A percentile compares a stretch with the other conserved stretches of the same genome.
These are phyloP conservation scores for Anthracocystis walkeri DNA, from an alignment of 1,284 basidiomycete species.

Conservation along the genomic window DNA sequence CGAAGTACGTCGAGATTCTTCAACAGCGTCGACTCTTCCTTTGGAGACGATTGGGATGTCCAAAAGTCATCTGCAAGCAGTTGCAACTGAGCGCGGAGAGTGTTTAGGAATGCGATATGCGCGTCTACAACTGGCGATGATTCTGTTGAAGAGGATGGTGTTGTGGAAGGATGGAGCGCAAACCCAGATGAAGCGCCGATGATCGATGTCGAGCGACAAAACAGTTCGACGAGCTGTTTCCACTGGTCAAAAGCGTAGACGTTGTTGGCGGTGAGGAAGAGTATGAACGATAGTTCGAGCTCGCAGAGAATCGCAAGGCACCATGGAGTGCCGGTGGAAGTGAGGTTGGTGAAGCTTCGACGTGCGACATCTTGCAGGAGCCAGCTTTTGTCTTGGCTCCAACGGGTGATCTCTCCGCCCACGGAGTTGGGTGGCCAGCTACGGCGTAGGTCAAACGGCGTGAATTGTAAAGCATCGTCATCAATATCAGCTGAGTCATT, in stretches of 20 bases:
- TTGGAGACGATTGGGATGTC: constrained; percentile 14
- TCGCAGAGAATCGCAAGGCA: constrained; percentile 36
- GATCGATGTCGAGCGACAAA: constrained; percentile 41
- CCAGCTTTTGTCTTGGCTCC: constrained; percentile 67
- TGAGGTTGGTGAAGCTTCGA: constrained; percentile 21
- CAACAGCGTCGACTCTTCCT: constrained; percentile 19
- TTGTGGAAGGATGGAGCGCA: constrained; percentile 34
- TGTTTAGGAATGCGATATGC: constrained; percentile 33
- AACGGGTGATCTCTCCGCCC: constrained; percentile 56
- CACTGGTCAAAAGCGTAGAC: constrained; percentile 49
- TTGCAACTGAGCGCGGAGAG: constrained; percentile 16
- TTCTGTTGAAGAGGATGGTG: not conserved
- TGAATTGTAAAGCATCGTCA: constrained; percentile 42
- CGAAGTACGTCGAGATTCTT: constrained; percentile 29
- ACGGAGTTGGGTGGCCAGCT: constrained; percentile 61
- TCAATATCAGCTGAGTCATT: constrained; percentile 14
- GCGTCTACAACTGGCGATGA: not conserved
- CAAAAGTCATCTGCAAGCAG: constrained; percentile 32
- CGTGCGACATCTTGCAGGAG: constrained; percentile 50
- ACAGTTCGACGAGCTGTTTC: constrained; percentile 42
- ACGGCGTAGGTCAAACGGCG: constrained; percentile 52
- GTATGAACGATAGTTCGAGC: constrained; percentile 53
- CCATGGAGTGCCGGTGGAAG: not conserved
- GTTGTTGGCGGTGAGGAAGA: constrained; percentile 44
- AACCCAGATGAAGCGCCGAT: constrained; percentile 44